Evolutionary conservation across 345 rosid genomes (phyloP).

Genomic region (Sapria himalayana): DNA sequence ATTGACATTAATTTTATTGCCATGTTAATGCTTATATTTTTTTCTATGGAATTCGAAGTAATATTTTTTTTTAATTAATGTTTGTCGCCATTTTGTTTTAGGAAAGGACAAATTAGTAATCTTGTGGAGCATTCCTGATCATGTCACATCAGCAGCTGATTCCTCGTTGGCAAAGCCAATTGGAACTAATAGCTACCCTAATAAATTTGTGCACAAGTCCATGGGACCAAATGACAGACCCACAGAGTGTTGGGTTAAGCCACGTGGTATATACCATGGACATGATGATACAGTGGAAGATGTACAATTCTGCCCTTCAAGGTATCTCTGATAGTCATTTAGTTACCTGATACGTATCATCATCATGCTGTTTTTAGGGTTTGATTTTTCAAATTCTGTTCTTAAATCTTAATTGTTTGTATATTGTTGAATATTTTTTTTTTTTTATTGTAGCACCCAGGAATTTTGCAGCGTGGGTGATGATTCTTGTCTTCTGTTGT

Average conservation of each 20-base stretch:
- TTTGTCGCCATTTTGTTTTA: too few relatives aligned
- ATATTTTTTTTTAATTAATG: too few relatives aligned
- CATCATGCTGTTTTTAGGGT: too few relatives aligned
- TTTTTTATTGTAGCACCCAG: slow-evolving; percentile 16
- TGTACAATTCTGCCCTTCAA: slow-evolving; percentile 45
- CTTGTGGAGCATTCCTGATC: slow-evolving; percentile 51
- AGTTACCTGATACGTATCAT: too few relatives aligned
- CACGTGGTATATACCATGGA: slow-evolving; percentile 37
- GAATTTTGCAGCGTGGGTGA: slow-evolving; percentile 63
- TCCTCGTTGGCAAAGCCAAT: slow-evolving; percentile 19
- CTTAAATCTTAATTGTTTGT: background rate
- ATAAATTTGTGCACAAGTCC: slow-evolving; percentile 21
- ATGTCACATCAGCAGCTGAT: slow-evolving; percentile 22
- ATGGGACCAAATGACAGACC: slow-evolving; percentile 23
- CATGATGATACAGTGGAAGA: slow-evolving; percentile 51
- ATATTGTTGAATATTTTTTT: background rate
- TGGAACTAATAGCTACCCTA: slow-evolving; percentile 16
- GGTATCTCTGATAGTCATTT: slow-evolving; percentile 20
- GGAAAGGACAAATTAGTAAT: slow-evolving; percentile 43
- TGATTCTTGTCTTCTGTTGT: slow-evolving; percentile 49
- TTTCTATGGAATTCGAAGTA: too few relatives aligned
- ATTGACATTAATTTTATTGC: too few relatives aligned
- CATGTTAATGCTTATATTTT: too few relatives aligned
- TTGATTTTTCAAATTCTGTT: background rate
- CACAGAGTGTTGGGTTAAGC: slow-evolving; percentile 20